Conservation (phyloP, 106 monocot species). For the Dendrobium officinale region DNA sequence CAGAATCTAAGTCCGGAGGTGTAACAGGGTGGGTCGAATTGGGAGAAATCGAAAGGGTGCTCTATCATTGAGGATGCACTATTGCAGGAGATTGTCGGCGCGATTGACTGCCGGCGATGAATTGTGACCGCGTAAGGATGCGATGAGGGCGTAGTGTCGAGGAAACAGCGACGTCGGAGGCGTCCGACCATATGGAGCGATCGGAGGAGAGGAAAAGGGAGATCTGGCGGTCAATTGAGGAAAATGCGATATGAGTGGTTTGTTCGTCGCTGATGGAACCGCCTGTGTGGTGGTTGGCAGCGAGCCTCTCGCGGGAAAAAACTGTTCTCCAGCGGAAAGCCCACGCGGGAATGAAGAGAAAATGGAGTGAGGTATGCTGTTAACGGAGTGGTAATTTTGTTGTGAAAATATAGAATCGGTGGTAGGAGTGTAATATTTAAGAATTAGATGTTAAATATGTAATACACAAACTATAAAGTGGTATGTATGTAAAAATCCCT, state of each 20-base stretch:
- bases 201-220: constrained; percentile 32
- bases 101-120: constrained; percentile 20
- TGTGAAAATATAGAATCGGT: no score
- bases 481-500: no score
- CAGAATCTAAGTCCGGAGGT: no score
- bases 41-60: constrained; percentile 4
- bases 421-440: no score
- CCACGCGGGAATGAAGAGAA: no score
- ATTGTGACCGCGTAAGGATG: constrained; percentile 20
- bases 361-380: no score
- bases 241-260: no score
- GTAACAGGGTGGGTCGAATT: no score
- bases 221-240: constrained; percentile 48
- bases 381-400: no score
- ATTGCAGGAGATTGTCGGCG: constrained; percentile 53
- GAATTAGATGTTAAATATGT: no score
- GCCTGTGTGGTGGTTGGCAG: constrained; percentile 8
- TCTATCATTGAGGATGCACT: constrained; percentile 56
- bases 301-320: constrained; percentile 54
- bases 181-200: constrained; percentile 75
- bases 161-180: constrained; percentile 40
- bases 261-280: constrained; percentile 13
- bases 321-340: no score
- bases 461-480: no score
- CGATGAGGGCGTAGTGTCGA: constrained; percentile 58